Evolutionary conservation across 1,139 yeast genomes (phyloP).

Genomic region (Zhuliangozyma blackwelliae): DNA sequence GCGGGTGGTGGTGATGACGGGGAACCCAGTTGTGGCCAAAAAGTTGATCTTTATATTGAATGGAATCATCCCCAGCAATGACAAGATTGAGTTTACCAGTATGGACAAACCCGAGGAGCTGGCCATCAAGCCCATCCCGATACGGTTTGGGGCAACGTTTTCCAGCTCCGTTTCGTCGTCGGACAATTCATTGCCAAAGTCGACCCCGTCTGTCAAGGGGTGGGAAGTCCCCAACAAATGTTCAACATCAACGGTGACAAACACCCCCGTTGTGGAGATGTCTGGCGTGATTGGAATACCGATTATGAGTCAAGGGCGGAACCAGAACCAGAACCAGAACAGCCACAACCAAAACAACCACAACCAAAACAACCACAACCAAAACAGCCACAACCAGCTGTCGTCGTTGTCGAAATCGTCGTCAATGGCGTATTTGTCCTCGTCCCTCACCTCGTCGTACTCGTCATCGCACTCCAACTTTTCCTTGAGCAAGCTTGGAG

Average conservation of each 20-base stretch:
- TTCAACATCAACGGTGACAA: conserved; percentile 16
- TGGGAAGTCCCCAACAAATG: conserved; percentile 45
- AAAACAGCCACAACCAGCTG: conserved; percentile 4
- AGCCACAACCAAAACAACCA: neutral
- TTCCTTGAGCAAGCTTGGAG: conserved; percentile 39
- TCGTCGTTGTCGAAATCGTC: conserved; percentile 32
- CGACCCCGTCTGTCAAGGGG: conserved; percentile 30
- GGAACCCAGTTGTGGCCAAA: conserved; percentile 59
- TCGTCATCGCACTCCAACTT: conserved; percentile 37
- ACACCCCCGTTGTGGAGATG: conserved; percentile 12
- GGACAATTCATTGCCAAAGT: conserved; percentile 24
- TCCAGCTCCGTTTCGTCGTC: conserved; percentile 20
- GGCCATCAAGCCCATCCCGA: conserved; percentile 25
- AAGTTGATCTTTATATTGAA: conserved; percentile 52
- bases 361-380: neutral
- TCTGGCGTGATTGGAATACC: conserved; percentile 8
- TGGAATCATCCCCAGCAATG: conserved; percentile 38
- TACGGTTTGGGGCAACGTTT: conserved; percentile 9
- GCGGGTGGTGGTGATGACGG: conserved; percentile 54
- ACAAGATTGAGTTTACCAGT: conserved; percentile 2
- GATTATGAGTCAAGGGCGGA: conserved; percentile 1
- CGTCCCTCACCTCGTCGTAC: conserved; percentile 36
- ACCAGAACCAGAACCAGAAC: conserved; percentile 5
- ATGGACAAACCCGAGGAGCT: neutral
- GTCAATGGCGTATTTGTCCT: conserved; percentile 41